Conservation (phyloP, 495 filamentous ascomycete genomes). For the Eremomyces bilateralis region DNA sequence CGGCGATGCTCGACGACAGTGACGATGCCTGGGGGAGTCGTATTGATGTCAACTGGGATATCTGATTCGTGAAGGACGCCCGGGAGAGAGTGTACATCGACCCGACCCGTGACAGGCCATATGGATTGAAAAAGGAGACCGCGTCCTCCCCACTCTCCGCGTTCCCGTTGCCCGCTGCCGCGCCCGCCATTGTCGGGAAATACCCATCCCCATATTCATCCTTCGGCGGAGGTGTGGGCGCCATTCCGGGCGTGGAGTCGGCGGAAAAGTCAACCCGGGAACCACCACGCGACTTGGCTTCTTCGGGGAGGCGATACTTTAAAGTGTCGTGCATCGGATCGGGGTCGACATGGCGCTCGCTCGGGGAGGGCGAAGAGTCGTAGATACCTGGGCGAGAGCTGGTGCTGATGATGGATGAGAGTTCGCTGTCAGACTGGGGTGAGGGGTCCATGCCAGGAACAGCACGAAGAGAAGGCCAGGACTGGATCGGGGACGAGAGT, state of each 20-base stretch:
- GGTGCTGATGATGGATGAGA: constrained; percentile 17
- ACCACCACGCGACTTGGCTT: constrained; percentile 35
- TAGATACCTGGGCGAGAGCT: constrained; percentile 12
- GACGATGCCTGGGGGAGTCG: constrained; percentile 63
- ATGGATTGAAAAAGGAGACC: constrained; percentile 25
- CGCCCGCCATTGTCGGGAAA: neutral
- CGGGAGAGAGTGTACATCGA: constrained; percentile 81
- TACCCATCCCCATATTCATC: too few species aligned
- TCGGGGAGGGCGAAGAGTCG: neutral
- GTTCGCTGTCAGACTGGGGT: constrained; percentile 17
- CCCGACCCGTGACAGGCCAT: constrained; percentile 26
- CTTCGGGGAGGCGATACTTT: constrained; percentile 42
- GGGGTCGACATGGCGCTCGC: neutral
- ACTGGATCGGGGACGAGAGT: neutral
- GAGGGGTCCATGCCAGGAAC: constrained; percentile 5
- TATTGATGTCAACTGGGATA: constrained; percentile 68
- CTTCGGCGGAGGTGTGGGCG: constrained; percentile 1
- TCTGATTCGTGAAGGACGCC: constrained; percentile 73
- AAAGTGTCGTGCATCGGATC: constrained; percentile 35
- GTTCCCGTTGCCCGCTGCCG: neutral
- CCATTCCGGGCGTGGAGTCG: constrained; percentile 2
- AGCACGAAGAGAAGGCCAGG: too few species aligned
- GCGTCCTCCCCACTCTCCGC: neutral
- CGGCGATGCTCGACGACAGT: constrained; percentile 57
- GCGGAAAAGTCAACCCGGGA: constrained; percentile 18